Evolutionary conservation across 2,329 filamentous ascomycete genomes (phyloP).

Genomic region (Dryadomyces quercivorus): DNA sequence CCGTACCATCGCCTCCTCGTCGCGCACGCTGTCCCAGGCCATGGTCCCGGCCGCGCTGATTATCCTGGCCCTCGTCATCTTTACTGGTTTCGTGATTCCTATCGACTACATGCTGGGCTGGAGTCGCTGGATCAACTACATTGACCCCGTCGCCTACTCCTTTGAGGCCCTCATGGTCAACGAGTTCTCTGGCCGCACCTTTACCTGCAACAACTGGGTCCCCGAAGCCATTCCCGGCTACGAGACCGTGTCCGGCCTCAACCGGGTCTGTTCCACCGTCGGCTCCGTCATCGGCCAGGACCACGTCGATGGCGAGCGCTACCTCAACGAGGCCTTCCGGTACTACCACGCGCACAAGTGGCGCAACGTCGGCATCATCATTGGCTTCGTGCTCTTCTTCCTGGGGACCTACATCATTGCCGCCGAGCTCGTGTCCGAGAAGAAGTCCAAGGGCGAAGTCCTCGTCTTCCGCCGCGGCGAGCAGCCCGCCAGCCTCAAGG

Average conservation of each 20-base stretch:
- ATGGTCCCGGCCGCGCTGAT: conserved; percentile 46
- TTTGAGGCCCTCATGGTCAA: conserved; percentile 76
- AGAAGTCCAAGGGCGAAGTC: conserved; percentile 66
- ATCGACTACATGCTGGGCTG: conserved; percentile 61
- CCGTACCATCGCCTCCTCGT: conserved; percentile 65
- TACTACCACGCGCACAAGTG: conserved; percentile 51
- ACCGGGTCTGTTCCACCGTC: conserved; percentile 45
- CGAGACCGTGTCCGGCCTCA: conserved; percentile 18
- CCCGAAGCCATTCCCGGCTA: conserved; percentile 27
- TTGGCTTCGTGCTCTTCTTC: conserved; percentile 53
- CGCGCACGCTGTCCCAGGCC: conserved; percentile 54
- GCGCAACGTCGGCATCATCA: conserved; percentile 60
- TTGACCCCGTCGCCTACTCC: conserved; percentile 66
- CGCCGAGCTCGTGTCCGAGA: conserved; percentile 52
- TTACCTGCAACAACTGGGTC: conserved; percentile 35
- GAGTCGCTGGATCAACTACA: conserved; percentile 72
- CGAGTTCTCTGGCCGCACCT: conserved; percentile 60
- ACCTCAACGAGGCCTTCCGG: conserved; percentile 37
- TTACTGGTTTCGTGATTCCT: conserved; percentile 56
- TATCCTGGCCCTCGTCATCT: conserved; percentile 55
- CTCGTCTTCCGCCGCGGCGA: conserved; percentile 63
- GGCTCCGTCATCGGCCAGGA: conserved; percentile 42
- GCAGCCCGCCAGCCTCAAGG: conserved; percentile 43
- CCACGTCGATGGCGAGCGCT: conserved; percentile 45
- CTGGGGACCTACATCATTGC: conserved; percentile 48